A percentile compares a stretch with the other conserved stretches of the same genome.
phyloP scores from a whole-genome alignment of 2,329 filamentous ascomycete species.

The Mollisiaceae sp. region DNA sequence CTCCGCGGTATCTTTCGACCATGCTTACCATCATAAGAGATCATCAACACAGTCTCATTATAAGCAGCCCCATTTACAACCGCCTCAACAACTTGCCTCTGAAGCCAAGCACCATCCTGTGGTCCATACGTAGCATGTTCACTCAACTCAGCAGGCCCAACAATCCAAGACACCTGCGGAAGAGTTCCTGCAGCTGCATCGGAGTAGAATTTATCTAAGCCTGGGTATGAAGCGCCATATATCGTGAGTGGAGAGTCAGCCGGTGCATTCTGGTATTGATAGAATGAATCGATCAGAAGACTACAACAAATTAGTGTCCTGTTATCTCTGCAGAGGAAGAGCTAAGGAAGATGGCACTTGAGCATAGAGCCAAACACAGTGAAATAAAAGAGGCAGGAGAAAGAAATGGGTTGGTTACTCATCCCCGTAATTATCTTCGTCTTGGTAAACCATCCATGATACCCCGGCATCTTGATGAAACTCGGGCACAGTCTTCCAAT shows the following conservation, averaged over 20 bases:
- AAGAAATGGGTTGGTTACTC: constrained; percentile 36
- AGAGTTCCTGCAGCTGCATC: constrained; percentile 56
- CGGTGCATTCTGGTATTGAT: constrained; percentile 51
- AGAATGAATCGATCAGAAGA: constrained; percentile 49
- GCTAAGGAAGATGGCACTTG: too few relatives aligned
- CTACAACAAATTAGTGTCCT: too few relatives aligned
- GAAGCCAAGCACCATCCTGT: constrained; percentile 60
- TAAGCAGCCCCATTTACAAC: constrained; percentile 57
- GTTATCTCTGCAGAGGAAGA: too few relatives aligned
- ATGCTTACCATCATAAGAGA: constrained; percentile 27
- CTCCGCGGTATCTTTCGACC: background rate
- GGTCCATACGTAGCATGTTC: constrained; percentile 60
- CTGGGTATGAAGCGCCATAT: constrained; percentile 44
- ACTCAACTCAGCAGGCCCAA: constrained; percentile 54
- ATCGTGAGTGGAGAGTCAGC: constrained; percentile 45
- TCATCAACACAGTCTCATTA: constrained; percentile 29
- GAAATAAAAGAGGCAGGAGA: too few relatives aligned
- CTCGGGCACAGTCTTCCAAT: constrained; percentile 53
- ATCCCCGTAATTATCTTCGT: constrained; percentile 53
- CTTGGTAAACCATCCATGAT: constrained; percentile 53
- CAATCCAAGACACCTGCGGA: constrained; percentile 56
- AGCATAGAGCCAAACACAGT: too few relatives aligned
- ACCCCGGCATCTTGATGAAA: constrained; percentile 50
- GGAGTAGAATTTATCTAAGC: constrained; percentile 53
- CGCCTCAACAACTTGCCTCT: constrained; percentile 56